Evolutionary conservation across 2,329 filamentous ascomycete species (phyloP), one percentile per base, ranked within the genome.

Genomic region (Xylariales sp.): DNA sequence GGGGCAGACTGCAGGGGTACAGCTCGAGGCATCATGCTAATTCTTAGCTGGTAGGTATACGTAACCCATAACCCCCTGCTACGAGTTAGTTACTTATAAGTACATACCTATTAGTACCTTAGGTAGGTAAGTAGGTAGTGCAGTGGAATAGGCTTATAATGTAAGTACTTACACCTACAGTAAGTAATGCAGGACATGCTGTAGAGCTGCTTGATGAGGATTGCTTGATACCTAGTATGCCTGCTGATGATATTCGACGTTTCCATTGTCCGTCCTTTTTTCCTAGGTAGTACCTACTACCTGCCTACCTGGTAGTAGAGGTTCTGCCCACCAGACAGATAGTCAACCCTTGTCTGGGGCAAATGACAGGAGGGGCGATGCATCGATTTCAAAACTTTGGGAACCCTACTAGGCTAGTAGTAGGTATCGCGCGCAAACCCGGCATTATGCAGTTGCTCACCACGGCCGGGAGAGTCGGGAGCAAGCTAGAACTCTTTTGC

Each of bases 291-390:
- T 23, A 23, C 23, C 23, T 23, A 23, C 23, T 23, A 23, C 23
- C 23, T 23, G 23, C 23, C 23, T 23, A 23, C n/a, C n/a, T n/a
- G n/a, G n/a, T n/a, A n/a, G n/a, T n/a, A n/a, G n/a, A n/a, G n/a
- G n/a, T n/a, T n/a, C 23, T 23, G 23, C 23, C 23, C 2, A 23
- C 23, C 23, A 23, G 23, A 23, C 23, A 23, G 23, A 23, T 23
- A 23, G 36, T 60, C 50, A 12, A 50, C n/a, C 53, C 57, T 50
- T 50, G 28, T 67, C 60, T 16, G 41, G 52, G 62, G 64, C 39
- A 67, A 64, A 69, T 69, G 64, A 64, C 64, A 69, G 64, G 67
- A 69, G 49, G 45, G 50, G 49, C 59, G 53, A 34, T 43, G 56
- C 39, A 53, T 43, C 36, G 52, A 50, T 60, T 64, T 56, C 62